Base-by-base conservation (phyloP, 129 eudicot species). In the Oenanthe sinensis region DNA sequence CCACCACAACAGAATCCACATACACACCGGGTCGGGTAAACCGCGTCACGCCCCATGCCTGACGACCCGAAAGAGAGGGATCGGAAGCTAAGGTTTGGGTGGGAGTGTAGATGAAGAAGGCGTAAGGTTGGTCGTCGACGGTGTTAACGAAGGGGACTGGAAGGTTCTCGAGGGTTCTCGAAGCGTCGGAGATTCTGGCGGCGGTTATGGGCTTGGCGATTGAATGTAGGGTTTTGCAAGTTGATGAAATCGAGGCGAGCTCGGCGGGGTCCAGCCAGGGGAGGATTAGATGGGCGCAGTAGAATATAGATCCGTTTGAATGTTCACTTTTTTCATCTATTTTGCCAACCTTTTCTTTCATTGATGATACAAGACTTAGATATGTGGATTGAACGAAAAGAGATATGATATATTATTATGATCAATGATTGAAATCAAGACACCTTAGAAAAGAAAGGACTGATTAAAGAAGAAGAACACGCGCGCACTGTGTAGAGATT, bases 141-240 rank as follows among this genome's bases (percentile, higher is more conserved):
- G 89, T 30, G 91, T 87, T 89, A 78, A 82, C 63, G 88, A 88
- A 91, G 14, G 97, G 97, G 83, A 90, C 83, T 0, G 99, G 91
- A 48, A 63, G 74, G 17, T 80, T 86, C 84, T 95, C 99, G 52
- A 75, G 74, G 70, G 80, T 81, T 80, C 92, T 67, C 40, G 90
- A 82, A 70, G 96, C 96, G 79, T 95, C 97, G 43, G 89, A 85
- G 80, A 88, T 77, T 81, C 97, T 83, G 9, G 45, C 52, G 75
- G 77, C 14, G 11, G 92, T 79, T 74, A 88, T 55, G 60, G 84
- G 45, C 60, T 85, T 83, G 78, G 86, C 81, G 62, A 91, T 20
- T 10, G 37, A 76, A 68, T 85, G 20, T 2, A 91, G 85, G 80
- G 89, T 76, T 83, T 87, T 90, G 89, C 92, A 96, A 75, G 97